phyloP scores from a whole-genome alignment of 176 grass and related monocot genomes.

The Bolboschoenus planiculmis region DNA sequence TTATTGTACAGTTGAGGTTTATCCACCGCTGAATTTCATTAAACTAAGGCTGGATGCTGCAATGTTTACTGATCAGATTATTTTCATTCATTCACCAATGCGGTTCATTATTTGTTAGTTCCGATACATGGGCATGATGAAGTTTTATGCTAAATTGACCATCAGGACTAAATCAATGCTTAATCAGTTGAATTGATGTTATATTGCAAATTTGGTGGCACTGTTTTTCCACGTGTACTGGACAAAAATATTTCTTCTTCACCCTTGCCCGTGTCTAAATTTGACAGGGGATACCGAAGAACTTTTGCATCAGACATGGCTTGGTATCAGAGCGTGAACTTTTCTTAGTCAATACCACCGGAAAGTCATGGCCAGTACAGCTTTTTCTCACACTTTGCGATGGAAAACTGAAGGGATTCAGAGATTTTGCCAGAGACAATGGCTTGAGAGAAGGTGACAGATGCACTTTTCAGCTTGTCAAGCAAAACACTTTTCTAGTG shows the following conservation, averaged over 20 bases:
- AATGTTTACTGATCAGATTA: neutral
- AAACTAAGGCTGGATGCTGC: neutral
- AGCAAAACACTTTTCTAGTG: neutral
- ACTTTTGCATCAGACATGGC: conserved; percentile 3
- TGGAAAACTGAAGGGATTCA: neutral
- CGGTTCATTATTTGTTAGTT: neutral
- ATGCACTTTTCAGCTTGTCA: conserved; percentile 8
- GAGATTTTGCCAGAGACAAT: neutral
- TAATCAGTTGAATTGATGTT: neutral
- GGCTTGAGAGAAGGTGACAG: neutral
- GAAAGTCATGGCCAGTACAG: neutral
- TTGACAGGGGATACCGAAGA: neutral
- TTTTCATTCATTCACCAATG: neutral
- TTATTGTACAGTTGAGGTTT: neutral
- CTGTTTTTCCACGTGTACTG: neutral
- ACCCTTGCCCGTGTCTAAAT: neutral
- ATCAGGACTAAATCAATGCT: neutral
- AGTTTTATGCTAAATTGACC: neutral
- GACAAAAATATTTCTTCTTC: neutral
- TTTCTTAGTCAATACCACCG: neutral
- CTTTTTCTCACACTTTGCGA: neutral
- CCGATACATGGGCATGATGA: neutral
- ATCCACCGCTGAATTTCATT: neutral
- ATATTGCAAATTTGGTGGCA: neutral
- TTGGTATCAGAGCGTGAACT: neutral